Conservation (phyloP, 495 filamentous ascomycete genomes). For the Pyrenula aspistea region DNA sequence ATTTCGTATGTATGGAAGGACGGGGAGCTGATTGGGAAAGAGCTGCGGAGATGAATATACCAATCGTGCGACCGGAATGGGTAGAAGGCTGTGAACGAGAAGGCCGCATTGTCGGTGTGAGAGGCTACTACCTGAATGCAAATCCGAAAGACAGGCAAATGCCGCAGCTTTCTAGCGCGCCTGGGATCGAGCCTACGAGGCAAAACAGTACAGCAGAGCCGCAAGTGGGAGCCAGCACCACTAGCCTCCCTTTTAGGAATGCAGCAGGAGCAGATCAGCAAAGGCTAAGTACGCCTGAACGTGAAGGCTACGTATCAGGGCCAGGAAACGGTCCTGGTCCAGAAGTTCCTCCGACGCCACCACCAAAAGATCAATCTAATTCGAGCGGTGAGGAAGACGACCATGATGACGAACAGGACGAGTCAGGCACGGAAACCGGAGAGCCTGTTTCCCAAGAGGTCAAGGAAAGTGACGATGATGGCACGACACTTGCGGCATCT, state of each 20-base stretch:
- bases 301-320: background rate
- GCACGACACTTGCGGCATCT: background rate
- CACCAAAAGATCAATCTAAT: background rate
- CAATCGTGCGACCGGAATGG: constrained; percentile 96
- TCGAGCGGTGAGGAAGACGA: background rate
- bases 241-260: background rate
- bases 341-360: background rate
- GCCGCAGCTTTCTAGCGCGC: background rate
- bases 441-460: background rate
- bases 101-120: constrained; percentile 85
- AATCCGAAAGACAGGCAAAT: constrained; percentile 50
- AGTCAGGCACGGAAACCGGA: background rate
- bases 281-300: background rate
- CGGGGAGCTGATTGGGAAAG: constrained; percentile 85
- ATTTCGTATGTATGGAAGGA: constrained; percentile 97
- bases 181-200: background rate
- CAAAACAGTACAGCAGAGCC: background rate
- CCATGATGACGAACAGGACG: background rate
- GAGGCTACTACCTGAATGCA: constrained; percentile 90
- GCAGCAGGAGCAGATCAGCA: background rate
- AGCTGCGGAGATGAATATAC: constrained; percentile 95
- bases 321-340: background rate
- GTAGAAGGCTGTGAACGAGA: constrained; percentile 86
- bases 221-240: background rate
- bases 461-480: background rate